Conservation (phyloP, 2,329 filamentous ascomycete genomes). For the Exophiala bonariae region DNA sequence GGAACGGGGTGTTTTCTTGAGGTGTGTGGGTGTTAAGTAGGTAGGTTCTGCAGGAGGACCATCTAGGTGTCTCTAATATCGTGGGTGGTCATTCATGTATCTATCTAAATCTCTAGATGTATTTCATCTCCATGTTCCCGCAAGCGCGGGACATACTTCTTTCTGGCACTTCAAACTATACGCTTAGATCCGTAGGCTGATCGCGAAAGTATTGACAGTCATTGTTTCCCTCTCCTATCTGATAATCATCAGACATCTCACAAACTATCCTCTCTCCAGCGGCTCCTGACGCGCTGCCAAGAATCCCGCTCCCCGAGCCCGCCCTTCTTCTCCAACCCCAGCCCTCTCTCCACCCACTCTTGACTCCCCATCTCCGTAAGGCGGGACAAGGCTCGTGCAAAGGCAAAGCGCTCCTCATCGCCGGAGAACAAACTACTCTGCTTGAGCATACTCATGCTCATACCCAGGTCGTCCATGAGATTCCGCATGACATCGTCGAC, state of each 20-base stretch:
- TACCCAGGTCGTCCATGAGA: constrained; percentile 83
- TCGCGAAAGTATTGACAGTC: too few species aligned
- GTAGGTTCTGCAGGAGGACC: too few species aligned
- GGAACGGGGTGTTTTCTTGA: constrained; percentile 16
- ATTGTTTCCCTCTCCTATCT: too few species aligned
- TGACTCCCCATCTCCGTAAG: constrained; percentile 90
- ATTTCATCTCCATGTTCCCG: too few species aligned
- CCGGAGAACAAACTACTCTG: constrained; percentile 84
- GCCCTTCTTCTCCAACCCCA: constrained; percentile 48
- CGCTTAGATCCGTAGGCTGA: too few species aligned
- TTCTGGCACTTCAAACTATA: too few species aligned
- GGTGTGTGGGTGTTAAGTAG: constrained; percentile 22
- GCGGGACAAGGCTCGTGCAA: constrained; percentile 81
- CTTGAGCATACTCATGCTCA: constrained; percentile 82
- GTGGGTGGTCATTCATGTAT: too few species aligned
- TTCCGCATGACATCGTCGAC: constrained; percentile 71
- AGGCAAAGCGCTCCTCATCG: constrained; percentile 95
- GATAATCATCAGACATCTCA: too few species aligned
- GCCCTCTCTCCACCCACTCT: constrained; percentile 86
- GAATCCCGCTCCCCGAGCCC: constrained; percentile 47
- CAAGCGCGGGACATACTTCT: too few species aligned
- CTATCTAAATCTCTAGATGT: too few species aligned
- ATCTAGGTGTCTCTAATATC: too few species aligned
- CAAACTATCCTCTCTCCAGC: constrained; percentile 52
- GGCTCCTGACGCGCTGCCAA: constrained; percentile 50